These are phyloP conservation scores for Lepidium campestre DNA, from an alignment of 441 rosid genomes.

Conservation along the genomic window DNA sequence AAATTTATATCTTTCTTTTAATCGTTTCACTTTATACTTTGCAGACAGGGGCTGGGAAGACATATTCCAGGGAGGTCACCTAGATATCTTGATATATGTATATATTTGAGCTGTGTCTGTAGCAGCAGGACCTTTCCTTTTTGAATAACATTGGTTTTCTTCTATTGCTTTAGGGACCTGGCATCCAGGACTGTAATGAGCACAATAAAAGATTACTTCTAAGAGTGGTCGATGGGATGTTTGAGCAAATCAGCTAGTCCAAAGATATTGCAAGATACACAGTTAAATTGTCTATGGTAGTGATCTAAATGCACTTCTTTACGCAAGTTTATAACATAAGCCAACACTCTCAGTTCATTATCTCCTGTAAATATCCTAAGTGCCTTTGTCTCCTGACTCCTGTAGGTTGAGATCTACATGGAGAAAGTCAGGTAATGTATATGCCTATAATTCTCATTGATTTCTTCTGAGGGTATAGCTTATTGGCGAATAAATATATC, in stretches of 20 bases:
- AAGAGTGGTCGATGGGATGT: constrained; percentile 57
- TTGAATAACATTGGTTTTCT: not conserved
- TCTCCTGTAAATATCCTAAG: not conserved
- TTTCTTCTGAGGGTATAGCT: constrained; percentile 1
- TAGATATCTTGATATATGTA: not conserved
- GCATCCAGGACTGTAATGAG: constrained; percentile 49
- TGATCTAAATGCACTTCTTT: constrained; percentile 9
- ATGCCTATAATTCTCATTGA: not conserved
- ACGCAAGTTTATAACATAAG: not conserved
- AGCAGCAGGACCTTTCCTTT: not conserved
- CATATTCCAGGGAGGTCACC: constrained; percentile 77
- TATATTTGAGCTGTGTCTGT: not conserved
- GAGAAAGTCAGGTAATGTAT: constrained; percentile 72
- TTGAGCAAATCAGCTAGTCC: constrained; percentile 38
- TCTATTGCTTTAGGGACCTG: constrained; percentile 49
- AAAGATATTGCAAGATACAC: constrained; percentile 35
- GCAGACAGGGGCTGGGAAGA: constrained; percentile 98
- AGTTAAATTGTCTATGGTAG: constrained; percentile 41
- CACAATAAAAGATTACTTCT: constrained; percentile 67
- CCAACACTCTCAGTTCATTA: not conserved
- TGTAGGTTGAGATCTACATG: constrained; percentile 89
- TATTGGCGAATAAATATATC: not conserved
- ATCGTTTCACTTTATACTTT: constrained; percentile 3
- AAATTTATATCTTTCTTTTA: not conserved
- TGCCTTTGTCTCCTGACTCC: constrained; percentile 11